Base-by-base conservation (phyloP, 305 asterid species). In the Solanum hybrid region DNA sequence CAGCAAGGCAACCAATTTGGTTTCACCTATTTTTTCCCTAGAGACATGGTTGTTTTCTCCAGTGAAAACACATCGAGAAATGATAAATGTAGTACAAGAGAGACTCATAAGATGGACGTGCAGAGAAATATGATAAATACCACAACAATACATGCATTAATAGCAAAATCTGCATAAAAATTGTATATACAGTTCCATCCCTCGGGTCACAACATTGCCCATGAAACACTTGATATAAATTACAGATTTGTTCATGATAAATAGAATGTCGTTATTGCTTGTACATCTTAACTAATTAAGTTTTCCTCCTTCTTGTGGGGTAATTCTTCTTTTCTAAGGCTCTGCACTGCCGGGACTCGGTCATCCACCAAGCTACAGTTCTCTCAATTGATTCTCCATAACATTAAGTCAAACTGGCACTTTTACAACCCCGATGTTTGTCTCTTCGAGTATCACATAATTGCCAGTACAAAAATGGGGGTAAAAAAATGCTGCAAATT, bases 151-250 rank as follows among this genome's bases (percentile, higher is more conserved):
- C 75, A 41, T 29, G 38, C 68, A 83, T 83, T 83, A 45, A 45
- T 83, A 10, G 39, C 75, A 84, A 51, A 29, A 84, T 17, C 82
- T 88, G 75, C 90, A 88, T 79, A 89, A 79, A 79, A 7, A 36
- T 9, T 34, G 73, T 65, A 13, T 81, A 34, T 34, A 34, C 73
- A 27, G 15, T n/a, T 81, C 5, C 65, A 27, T 4, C 24, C 87
- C 68, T 81, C 33, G 24, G 68, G 17, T 41, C 87, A 83, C 75
- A 17, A 29, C 10, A 41, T 84, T 51, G 29, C 41, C 76, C 72
- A 45, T 51, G 12, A 84, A 27, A 72, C 75, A 84, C 29, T 31
- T 10, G 22, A 37, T 51, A 17, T 84, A 51, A 84, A 41, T 51
- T 51, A 84, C 41, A 84, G 4, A 45, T 51, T 3, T 51, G 39